Evolutionary conservation across 805 yeast species (phyloP).

Genomic region (Zygotorulaspora florentina): DNA sequence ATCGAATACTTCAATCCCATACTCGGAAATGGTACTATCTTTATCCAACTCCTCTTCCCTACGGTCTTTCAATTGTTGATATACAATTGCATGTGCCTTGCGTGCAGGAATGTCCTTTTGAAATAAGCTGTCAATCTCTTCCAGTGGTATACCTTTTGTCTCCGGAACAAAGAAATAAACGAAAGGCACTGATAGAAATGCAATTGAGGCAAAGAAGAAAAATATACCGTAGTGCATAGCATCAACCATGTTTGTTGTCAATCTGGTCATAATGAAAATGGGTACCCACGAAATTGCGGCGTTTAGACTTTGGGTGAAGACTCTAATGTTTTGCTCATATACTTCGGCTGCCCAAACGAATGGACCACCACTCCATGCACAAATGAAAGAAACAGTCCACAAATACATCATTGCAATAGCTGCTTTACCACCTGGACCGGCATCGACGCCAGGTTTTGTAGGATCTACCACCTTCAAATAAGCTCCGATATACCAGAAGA

Average conservation of each 20-base stretch:
- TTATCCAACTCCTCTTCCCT: conserved; percentile 4
- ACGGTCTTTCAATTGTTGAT: conserved; percentile 15
- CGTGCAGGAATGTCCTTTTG: conserved; percentile 37
- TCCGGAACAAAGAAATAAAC: conserved; percentile 67
- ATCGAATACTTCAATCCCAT: background rate
- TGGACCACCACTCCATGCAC: conserved; percentile 46
- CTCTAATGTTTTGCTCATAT: conserved; percentile 42
- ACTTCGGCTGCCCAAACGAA: conserved; percentile 47
- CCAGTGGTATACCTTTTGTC: conserved; percentile 73
- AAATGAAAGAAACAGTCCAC: conserved; percentile 44
- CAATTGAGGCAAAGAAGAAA: conserved; percentile 33
- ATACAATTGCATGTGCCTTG: conserved; percentile 14
- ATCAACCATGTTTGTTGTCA: conserved; percentile 43
- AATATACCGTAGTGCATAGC: conserved; percentile 44
- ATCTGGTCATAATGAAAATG: conserved; percentile 47
- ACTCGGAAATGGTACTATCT: background rate
- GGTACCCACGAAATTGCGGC: conserved; percentile 48
- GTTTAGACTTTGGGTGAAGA: conserved; percentile 41
- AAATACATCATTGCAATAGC: conserved; percentile 45
- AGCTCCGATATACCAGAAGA: conserved; percentile 48
- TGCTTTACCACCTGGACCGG: conserved; percentile 38
- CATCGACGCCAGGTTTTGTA: conserved; percentile 25
- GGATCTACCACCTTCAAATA: conserved; percentile 42
- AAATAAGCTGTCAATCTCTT: conserved; percentile 66
- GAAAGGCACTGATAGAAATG: conserved; percentile 36